Evolutionary conservation across 768 basidiomycete species (phyloP), one percentile per base, ranked within the genome.

Genomic region (Collybiopsis confluens): DNA sequence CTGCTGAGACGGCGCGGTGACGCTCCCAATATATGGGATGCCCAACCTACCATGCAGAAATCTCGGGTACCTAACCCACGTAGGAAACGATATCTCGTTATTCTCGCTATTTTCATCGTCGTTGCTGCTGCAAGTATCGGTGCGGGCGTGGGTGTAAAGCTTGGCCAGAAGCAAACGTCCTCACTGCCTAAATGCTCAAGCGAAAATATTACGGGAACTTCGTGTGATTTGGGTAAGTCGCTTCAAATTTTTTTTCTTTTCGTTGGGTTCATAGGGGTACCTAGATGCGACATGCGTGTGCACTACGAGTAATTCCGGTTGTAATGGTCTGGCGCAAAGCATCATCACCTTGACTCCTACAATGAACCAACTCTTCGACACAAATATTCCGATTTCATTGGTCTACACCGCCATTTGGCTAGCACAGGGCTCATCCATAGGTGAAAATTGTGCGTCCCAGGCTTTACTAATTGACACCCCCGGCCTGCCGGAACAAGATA

Each of bases 271-370:
- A 33, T 52, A 23, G 30, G 58, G 60, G 23, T 54, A 36, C 44
- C 40, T 56, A 86, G 83, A 85, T 69, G 73, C 82, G 1, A 81
- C 82, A 0, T 88, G 85, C 61, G 71, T 80, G 35, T 86, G 85
- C 58, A 78, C 79, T 11, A 75, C 79, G 1, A 65, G 68, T n/a
- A 52, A 58, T 18, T 44, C 65, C 2, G 67, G 68, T n/a, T 84
- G 83, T 58, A 73, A 78, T 43, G 73, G 72, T 23, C 63, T 88
- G 9, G 83, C 85, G 0, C 73, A 79, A 61, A 75, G 69, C 52
- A 62, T 88, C 38, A 59, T 81, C 21, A 64, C 73, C 48, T 68
- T 85, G 15, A 62, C 80, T 8, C 80, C 83, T 10, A 63, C 64
- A 3, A 60, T 82, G 47, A 85, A 85, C 62, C 60, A 61, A 20